A percentile compares a stretch with the other conserved stretches of the same genome.
Conservation (phyloP, 176 grass and related monocot genomes). For the Cenchrus americanus region DNA sequence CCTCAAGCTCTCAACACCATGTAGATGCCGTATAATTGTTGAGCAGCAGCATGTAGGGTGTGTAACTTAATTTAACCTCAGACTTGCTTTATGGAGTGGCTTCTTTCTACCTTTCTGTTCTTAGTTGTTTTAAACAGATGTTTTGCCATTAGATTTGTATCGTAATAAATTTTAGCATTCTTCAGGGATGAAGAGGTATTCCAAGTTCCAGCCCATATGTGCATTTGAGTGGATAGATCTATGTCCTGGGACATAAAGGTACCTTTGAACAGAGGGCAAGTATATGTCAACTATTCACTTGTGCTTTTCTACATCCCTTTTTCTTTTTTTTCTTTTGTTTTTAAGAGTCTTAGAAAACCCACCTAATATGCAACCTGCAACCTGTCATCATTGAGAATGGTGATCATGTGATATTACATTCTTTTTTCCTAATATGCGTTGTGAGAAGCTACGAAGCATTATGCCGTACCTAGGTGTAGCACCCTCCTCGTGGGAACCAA, state of each 20-base stretch:
- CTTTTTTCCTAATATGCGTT: no score
- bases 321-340: no score
- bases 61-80: slow-evolving; percentile 5
- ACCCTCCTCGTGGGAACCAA: no score
- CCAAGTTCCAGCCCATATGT: not conserved
- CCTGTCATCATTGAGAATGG: no score
- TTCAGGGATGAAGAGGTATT: not conserved
- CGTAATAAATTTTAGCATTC: not conserved
- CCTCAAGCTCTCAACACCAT: slow-evolving; percentile 16
- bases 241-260: no score
- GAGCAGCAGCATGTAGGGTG: not conserved
- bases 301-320: no score
- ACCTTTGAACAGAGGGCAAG: not conserved
- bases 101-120: not conserved
- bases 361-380: no score
- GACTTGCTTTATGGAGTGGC: not conserved
- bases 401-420: no score
- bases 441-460: no score
- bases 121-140: not conserved
- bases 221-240: not conserved
- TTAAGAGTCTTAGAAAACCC: no score
- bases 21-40: slow-evolving; percentile 31
- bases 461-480: no score
- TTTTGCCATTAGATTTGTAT: not conserved
- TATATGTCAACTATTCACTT: not conserved